A percentile compares a stretch with the other conserved stretches of the same genome.
Conservation (phyloP, 257 asterid genomes). For the Solanum lycopersicoides region DNA sequence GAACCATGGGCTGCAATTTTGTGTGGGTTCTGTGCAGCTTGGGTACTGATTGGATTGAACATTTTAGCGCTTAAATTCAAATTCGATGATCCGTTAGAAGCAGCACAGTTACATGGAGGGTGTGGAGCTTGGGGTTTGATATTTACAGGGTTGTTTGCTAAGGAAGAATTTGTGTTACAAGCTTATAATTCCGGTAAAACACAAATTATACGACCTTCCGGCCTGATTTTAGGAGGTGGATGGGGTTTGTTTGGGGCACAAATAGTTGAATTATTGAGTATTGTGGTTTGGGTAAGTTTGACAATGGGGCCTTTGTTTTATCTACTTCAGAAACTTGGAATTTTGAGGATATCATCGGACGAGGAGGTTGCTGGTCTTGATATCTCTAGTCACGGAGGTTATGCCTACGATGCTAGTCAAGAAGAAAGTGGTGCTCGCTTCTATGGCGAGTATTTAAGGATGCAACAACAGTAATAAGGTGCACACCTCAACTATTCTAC, state of each 20-base stretch:
- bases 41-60: slow-evolving; percentile 63
- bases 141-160: slow-evolving; percentile 68
- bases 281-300: slow-evolving; percentile 70
- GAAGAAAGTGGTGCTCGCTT: slow-evolving; percentile 34
- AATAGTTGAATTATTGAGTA: slow-evolving; percentile 55
- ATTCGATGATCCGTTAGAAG: slow-evolving; percentile 86
- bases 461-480: slow-evolving; percentile 16
- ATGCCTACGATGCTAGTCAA: slow-evolving; percentile 56
- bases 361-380: slow-evolving; percentile 96
- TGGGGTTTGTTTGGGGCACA: slow-evolving; percentile 64
- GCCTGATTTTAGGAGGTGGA: slow-evolving; percentile 90
- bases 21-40: slow-evolving; percentile 83
- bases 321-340: slow-evolving; percentile 38
- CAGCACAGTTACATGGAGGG: slow-evolving; percentile 90
- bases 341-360: slow-evolving; percentile 69
- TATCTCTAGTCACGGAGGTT: slow-evolving; percentile 89
- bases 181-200: slow-evolving; percentile 50
- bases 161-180: slow-evolving; percentile 50
- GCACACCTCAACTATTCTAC: background rate
- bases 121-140: slow-evolving; percentile 87
- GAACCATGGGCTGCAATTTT: slow-evolving; percentile 93
- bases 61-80: slow-evolving; percentile 41
- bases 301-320: slow-evolving; percentile 83
- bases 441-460: slow-evolving; percentile 36
- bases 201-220: slow-evolving; percentile 57